phyloP scores from a whole-genome alignment of 768 basidiomycete genomes.

The Lactifluus piperatus region DNA sequence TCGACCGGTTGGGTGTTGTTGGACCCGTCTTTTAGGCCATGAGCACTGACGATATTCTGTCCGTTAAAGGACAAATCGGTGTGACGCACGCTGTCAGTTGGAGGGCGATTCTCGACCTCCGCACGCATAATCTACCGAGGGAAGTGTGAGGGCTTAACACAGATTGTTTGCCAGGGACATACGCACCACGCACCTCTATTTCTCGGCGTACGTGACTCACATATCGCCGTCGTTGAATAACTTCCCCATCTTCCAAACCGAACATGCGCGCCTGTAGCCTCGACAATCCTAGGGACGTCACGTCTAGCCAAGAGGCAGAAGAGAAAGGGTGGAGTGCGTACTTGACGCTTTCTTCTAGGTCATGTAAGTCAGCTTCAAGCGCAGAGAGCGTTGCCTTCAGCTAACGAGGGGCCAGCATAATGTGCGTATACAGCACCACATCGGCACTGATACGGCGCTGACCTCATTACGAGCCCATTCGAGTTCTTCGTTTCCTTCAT shows the following conservation, averaged over 20 bases:
- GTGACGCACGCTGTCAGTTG: conserved; percentile 15
- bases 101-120: conserved; percentile 35
- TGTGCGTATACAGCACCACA: not conserved
- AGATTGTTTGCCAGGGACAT: not conserved
- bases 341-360: conserved; percentile 92
- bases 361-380: conserved; percentile 82
- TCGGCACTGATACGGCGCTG: too few relatives aligned
- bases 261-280: conserved; percentile 79
- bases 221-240: conserved; percentile 65
- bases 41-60: not conserved
- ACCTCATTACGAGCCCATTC: conserved; percentile 76
- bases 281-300: conserved; percentile 57
- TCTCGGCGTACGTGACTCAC: conserved; percentile 66
- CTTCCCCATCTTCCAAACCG: conserved; percentile 72
- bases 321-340: conserved; percentile 27
- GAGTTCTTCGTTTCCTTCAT: conserved; percentile 70
- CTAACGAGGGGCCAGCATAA: conserved; percentile 24
- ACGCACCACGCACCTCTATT: conserved; percentile 56
- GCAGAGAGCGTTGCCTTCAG: conserved; percentile 68
- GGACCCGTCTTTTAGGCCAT: not conserved
- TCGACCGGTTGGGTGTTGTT: not conserved
- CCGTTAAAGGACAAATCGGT: not conserved
- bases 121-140: conserved; percentile 62
- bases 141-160: not conserved
- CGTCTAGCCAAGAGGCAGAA: not conserved